Evolutionary conservation across 169 alveolate genomes (phyloP), one percentile per base, ranked within the genome.

Genomic region (Plasmodium gonderi): DNA sequence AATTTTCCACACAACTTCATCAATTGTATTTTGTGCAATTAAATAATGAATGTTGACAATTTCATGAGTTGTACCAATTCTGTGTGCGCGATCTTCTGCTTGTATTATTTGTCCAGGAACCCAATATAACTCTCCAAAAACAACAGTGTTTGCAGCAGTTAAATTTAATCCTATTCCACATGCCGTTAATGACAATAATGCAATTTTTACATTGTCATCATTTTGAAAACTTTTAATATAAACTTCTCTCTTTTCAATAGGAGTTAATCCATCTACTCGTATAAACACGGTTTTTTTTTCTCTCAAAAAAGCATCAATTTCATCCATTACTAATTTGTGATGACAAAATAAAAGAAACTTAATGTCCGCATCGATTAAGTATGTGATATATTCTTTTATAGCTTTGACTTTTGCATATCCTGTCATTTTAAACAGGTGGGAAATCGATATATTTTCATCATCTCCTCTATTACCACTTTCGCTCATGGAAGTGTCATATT

Each of bases 61-160:
- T 17, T 96, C 81, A 92, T 95, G 96, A 76, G 95, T 91, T 12
- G 97, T 95, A 9, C 99, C 99, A 26, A 99, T 98, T 60, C 99
- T 96, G 95, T 99, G 99, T 33, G 98, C 99, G 31, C 99, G 94
- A 95, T 98, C 99, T 95, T 99, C 99, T 9, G 99, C 99, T 96
- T 99, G 99, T 17, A 97, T 93, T 98, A 98, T 97, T 69, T 96
- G 96, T 2, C 99, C 99, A 11, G 99, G 99, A 14, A 99, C 99
- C 99, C 99, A 99, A 91, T 96, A 96, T 91, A 99, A 92, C 95
- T 99, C 99, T 20, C 99, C 99, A 92, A 98, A 98, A 45, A 99
- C 99, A n/a, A 98, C 99, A 47, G 99, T 98, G 33, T 98, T 97
- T 1, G 99, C 99, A 44, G 98, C 98, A 20, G 99, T 98, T 54